Base-by-base conservation (phyloP, 2,329 filamentous ascomycete species). In the Pseudocercospora eumusae region DNA sequence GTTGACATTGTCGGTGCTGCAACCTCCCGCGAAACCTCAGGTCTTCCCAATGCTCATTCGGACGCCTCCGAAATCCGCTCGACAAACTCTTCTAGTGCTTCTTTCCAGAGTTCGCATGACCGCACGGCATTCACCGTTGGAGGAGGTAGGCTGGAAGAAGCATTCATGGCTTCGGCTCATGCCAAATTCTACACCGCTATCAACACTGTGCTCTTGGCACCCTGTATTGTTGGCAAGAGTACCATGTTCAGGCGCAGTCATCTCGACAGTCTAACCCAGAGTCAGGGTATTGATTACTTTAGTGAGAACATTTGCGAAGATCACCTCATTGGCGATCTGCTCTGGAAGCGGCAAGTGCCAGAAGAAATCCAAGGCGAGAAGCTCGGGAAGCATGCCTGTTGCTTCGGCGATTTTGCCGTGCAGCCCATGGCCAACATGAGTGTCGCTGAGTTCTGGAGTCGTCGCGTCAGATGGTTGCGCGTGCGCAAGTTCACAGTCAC, bases 101-200 rank as follows among this genome's bases (percentile, higher is more conserved):
- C 62, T 9, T 60, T 67, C 23, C 63, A 70, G 45, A n/a, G 45
- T 25, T 20, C 42, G n/a, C 59, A 57, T 18, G 66, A 70, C 15
- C 65, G 66, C n/a, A 71, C 64, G 31, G 66, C 64, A 7, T 68
- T 52, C 33, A 69, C 62, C 9, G 71, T 71, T 21, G 87, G 87
- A 36, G 95, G 96, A 21, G 93, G 92, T 5, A 85, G 92, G 0
- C 82, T 99, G 0, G 95, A 99, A 74, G 95, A 99, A 74, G 86
- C 93, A 76, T 99, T 98, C 79, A 90, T 99, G 83, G 88, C 92
- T 0, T 95, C 92, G 0, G 87, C 92, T 0, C 95, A 99, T 75
- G 92, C 92, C 69, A 99, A 99, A 74, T 98, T 99, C 82, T 99
- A 99, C 79, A 89, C 89, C 8, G 95, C 93, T 64, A 99, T 99